These are phyloP conservation scores for Nidula microcarpa DNA, from an alignment of 768 basidiomycete genomes.

Conservation along the genomic window DNA sequence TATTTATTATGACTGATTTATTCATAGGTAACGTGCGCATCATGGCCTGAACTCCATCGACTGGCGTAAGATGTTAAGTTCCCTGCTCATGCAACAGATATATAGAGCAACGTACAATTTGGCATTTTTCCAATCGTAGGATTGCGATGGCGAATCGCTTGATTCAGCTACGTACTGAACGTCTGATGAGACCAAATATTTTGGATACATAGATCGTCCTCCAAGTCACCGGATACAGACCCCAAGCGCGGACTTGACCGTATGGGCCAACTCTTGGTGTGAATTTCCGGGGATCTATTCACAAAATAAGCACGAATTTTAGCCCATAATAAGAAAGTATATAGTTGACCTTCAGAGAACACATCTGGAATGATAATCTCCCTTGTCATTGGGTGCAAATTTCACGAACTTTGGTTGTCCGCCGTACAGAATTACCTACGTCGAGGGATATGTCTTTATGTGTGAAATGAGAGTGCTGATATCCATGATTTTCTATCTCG, in stretches of 20 bases:
- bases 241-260: constrained; percentile 26
- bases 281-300: constrained; percentile 16
- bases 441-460: not conserved
- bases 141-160: no score
- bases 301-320: not conserved
- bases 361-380: constrained; percentile 16
- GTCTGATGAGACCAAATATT: no score
- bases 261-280: constrained; percentile 16
- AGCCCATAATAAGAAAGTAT: not conserved
- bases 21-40: constrained; percentile 15
- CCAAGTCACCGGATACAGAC: constrained; percentile 16
- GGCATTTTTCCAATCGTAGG: not conserved
- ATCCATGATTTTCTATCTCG: no score
- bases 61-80: not conserved
- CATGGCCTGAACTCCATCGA: constrained; percentile 12
- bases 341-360: constrained; percentile 21
- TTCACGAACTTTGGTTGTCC: constrained; percentile 18
- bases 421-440: constrained; percentile 3
- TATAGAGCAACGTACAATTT: not conserved
- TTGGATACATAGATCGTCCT: no score
- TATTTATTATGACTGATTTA: no score
- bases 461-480: not conserved
- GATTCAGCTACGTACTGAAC: no score
- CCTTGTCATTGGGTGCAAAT: constrained; percentile 16
- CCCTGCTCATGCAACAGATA: not conserved